Conservation (phyloP, 2,329 filamentous ascomycete species). For the Cladosporium cucumerinum region DNA sequence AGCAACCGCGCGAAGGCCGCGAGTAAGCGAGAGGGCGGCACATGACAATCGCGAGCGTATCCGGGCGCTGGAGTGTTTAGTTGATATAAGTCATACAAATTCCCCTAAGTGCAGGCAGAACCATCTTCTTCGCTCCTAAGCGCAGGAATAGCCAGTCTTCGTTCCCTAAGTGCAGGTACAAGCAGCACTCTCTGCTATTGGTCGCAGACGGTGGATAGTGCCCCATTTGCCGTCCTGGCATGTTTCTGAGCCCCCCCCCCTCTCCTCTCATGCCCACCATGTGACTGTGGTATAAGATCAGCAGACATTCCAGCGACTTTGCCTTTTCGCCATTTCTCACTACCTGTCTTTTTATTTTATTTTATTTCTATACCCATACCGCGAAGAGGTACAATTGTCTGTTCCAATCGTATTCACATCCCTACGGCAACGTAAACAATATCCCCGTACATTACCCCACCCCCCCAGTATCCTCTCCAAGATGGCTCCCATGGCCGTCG, state of each 20-base stretch:
- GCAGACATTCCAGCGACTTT: constrained; percentile 5
- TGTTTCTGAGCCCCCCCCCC: neutral
- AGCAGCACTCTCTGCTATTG: constrained; percentile 2
- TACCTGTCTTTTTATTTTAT: neutral
- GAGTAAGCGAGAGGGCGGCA: constrained; percentile 10
- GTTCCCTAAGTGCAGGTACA: constrained; percentile 17
- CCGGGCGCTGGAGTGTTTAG: constrained; percentile 1
- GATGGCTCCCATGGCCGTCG: constrained; percentile 38
- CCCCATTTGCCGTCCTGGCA: constrained; percentile 7
- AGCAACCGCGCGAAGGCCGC: constrained; percentile 12
- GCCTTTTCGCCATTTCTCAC: neutral
- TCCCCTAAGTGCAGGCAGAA: constrained; percentile 14
- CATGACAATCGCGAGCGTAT: constrained; percentile 9
- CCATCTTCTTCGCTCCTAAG: constrained; percentile 15
- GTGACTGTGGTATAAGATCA: constrained; percentile 11
- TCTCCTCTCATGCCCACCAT: neutral
- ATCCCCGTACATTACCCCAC: constrained; percentile 11
- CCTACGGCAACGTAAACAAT: neutral
- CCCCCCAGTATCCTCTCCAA: constrained; percentile 16
- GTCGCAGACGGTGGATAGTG: constrained; percentile 1
- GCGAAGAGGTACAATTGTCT: neutral
- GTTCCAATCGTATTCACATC: neutral
- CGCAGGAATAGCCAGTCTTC: constrained; percentile 14
- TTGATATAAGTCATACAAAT: constrained; percentile 18
- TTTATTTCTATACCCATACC: neutral